Conservation (phyloP, 352 stramenopile genomes). For the Globisporangium cystogenes region DNA sequence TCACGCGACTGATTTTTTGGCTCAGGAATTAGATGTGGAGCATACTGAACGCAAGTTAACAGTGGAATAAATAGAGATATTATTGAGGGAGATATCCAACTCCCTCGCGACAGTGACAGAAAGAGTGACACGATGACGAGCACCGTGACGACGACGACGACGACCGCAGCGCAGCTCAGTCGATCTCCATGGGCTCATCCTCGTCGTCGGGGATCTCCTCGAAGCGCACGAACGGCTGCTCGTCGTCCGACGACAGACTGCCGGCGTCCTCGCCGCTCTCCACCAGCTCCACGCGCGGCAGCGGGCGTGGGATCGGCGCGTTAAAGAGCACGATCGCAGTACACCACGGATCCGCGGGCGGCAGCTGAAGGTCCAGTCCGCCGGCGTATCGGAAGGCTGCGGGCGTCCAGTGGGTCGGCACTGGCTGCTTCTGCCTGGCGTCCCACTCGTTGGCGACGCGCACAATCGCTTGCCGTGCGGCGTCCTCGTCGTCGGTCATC, state of each 20-base stretch:
- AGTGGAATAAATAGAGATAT: not conserved
- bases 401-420: conserved; percentile 3
- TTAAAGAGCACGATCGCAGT: conserved; percentile 61
- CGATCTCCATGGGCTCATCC: conserved; percentile 65
- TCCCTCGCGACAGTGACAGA: not conserved
- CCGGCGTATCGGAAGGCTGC: not conserved
- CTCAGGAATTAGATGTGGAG: not conserved
- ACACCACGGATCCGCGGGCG: conserved; percentile 21
- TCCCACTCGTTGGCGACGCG: not conserved
- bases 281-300: conserved; percentile 47
- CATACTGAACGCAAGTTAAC: not conserved
- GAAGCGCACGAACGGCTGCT: conserved; percentile 46
- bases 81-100: not conserved
- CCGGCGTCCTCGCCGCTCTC: conserved; percentile 28
- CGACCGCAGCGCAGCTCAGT: conserved; percentile 25
- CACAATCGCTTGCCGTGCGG: not conserved
- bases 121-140: not conserved
- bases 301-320: conserved; percentile 16
- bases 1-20: not conserved
- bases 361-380: conserved; percentile 11
- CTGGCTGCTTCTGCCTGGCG: not conserved
- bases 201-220: conserved; percentile 67
- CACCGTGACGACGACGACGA: not conserved
- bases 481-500: conserved; percentile 7
- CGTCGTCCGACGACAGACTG: conserved; percentile 5